Evolutionary conservation across 139 green algal genomes (phyloP), one percentile per base, ranked within the genome.

Genomic region (Chlamydomonas incerta): DNA sequence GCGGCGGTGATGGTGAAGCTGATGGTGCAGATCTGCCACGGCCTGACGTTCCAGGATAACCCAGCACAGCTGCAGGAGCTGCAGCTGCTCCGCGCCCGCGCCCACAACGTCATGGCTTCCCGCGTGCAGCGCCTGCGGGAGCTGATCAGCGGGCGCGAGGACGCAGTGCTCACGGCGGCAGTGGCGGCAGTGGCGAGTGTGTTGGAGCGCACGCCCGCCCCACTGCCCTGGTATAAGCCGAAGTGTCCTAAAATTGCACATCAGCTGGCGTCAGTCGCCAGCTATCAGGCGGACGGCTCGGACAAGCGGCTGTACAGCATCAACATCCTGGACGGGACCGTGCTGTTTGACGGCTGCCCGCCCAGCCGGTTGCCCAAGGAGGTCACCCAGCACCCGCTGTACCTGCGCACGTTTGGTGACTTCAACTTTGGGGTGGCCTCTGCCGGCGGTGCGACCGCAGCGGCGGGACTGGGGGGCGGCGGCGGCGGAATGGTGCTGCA

Each of bases 371-470:
- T 92, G 76, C 90, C 90, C 2, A 65, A 33, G 0, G 87, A 87
- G 13, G 72, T 94, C 14, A 52, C 87, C 0, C 46, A 70, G 24
- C 89, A 94, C 77, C 85, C 72, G 10, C 47, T 91, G 74, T 94
- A 92, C 83, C n/a, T 35, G 29, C 81, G 89, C 15, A 87, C 60
- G 34, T 94, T 94, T 88, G 89, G 89, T 5, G 41, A 28, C 41
- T 58, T 62, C 28, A 88, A 88, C 69, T 92, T 93, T 85, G 87
- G 92, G 72, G 89, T 94, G 65, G 81, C 41, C 28, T 63, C 6
- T 31, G 76, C 9, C 33, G 66, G 4, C n/a, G 80, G 26, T 68
- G 87, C 74, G 41, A 83, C 89, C 55, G 55, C 55, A 24, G 60
- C 60, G 8, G 60, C 18, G 23, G 18, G 60, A 21, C 60, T 23